A percentile compares a stretch with the other conserved stretches of the same genome.
These are phyloP conservation scores for Talaromyces piceae DNA, from an alignment of 2,329 filamentous ascomycete species.

Conservation along the genomic window DNA sequence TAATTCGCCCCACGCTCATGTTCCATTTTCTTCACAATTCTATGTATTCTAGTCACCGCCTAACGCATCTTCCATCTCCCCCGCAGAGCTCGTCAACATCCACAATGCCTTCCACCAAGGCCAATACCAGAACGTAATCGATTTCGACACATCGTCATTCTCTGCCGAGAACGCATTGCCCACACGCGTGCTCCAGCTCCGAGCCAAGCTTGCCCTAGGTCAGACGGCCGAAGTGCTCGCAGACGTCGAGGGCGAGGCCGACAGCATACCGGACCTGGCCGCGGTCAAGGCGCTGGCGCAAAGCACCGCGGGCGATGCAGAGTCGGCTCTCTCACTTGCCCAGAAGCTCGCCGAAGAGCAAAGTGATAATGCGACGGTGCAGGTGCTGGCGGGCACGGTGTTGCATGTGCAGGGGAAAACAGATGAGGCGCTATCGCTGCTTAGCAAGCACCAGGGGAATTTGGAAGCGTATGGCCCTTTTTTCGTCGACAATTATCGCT, in stretches of 20 bases:
- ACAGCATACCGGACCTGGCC: slow-evolving; percentile 63
- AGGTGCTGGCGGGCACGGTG: slow-evolving; percentile 74
- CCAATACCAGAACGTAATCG: slow-evolving; percentile 78
- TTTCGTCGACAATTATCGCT: too few relatives aligned
- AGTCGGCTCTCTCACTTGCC: slow-evolving; percentile 55
- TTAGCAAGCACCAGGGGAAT: slow-evolving; percentile 78
- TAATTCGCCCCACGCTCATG: slow-evolving; percentile 21
- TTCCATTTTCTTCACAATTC: slow-evolving; percentile 15
- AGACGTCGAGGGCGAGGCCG: slow-evolving; percentile 54
- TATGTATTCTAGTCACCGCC: background rate
- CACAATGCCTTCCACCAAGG: slow-evolving; percentile 63
- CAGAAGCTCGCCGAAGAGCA: slow-evolving; percentile 61
- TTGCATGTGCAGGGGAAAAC: slow-evolving; percentile 70
- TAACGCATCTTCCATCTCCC: slow-evolving; percentile 1
- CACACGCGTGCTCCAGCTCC: slow-evolving; percentile 69
- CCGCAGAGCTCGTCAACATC: slow-evolving; percentile 57
- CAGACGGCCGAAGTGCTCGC: slow-evolving; percentile 66
- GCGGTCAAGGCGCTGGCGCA: slow-evolving; percentile 72
- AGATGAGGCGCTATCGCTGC: slow-evolving; percentile 74
- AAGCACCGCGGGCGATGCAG: slow-evolving; percentile 52
- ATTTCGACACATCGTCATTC: slow-evolving; percentile 75
- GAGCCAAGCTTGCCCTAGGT: slow-evolving; percentile 75
- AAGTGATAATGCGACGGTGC: slow-evolving; percentile 69
- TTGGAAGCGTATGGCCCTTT: slow-evolving; percentile 68
- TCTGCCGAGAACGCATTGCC: slow-evolving; percentile 70